phyloP scores from a whole-genome alignment of 208 protist species.

The Leishmania aethiopica region DNA sequence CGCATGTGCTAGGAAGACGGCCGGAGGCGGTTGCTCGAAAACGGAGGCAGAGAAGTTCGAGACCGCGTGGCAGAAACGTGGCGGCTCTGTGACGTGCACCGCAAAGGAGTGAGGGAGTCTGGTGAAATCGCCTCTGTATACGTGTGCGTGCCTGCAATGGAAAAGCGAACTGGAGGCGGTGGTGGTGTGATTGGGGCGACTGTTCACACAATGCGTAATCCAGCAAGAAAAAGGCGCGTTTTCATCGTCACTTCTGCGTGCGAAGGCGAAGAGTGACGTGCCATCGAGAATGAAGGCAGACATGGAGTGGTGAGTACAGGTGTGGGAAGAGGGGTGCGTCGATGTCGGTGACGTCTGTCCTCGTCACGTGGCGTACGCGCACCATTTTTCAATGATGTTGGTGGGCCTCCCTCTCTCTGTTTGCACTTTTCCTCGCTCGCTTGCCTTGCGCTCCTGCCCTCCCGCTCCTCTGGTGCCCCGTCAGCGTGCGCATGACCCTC shows the following conservation, averaged over 20 bases:
- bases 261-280: neutral
- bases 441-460: neutral
- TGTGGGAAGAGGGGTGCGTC: neutral
- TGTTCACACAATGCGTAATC: neutral
- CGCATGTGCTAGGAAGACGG: neutral
- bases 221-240: neutral
- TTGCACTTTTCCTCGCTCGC: neutral
- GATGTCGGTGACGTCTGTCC: neutral
- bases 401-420: neutral
- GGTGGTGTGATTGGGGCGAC: neutral
- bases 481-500: neutral
- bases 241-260: neutral
- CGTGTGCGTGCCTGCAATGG: neutral
- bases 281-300: neutral
- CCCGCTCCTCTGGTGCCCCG: neutral
- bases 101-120: neutral
- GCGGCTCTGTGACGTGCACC: conserved; percentile 31
- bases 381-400: neutral
- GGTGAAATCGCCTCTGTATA: neutral
- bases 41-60: conserved; percentile 26
- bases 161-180: neutral
- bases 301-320: neutral
- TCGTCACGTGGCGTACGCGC: neutral
- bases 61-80: conserved; percentile 25
- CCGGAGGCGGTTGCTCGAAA: neutral